Percentiles rank a stretch among this genome's conserved stretches.
Conservation (phyloP, 257 asterid genomes). For the Cynanchum wilfordii region DNA sequence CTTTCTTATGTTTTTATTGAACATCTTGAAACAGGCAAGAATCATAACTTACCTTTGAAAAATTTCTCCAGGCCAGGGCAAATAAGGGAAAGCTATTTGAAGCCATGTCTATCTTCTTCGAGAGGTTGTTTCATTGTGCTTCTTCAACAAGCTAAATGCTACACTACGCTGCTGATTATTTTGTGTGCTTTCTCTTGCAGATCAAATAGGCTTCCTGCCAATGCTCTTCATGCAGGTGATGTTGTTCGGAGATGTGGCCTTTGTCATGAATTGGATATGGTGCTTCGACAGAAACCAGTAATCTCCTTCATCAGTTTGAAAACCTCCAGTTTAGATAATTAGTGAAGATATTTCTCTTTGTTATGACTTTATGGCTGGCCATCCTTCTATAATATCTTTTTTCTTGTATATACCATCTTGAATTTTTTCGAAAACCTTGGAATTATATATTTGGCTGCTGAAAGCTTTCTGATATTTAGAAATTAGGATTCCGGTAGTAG, state of each 20-base stretch:
- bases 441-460: background rate
- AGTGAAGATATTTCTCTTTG: background rate
- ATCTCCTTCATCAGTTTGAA: slow-evolving; percentile 11
- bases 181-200: slow-evolving; percentile 36
- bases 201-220: slow-evolving; percentile 58
- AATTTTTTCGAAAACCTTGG: background rate
- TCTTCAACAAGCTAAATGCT: background rate
- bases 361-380: background rate
- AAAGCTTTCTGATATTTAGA: background rate
- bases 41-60: background rate
- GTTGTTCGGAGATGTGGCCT: slow-evolving; percentile 71
- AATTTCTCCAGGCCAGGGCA: slow-evolving; percentile 60
- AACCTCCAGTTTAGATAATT: background rate
- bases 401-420: background rate
- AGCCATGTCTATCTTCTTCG: slow-evolving; percentile 86
- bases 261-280: slow-evolving; percentile 86
- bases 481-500: background rate
- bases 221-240: slow-evolving; percentile 51
- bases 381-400: slow-evolving; percentile 1
- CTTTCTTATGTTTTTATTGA: background rate
- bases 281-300: slow-evolving; percentile 86
- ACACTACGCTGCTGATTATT: slow-evolving; percentile 23
- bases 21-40: background rate
- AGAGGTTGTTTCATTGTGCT: slow-evolving; percentile 44
- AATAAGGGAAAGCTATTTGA: slow-evolving; percentile 81